Evolutionary conservation across 495 filamentous ascomycete species (phyloP).

Genomic region (Parathielavia appendiculata): DNA sequence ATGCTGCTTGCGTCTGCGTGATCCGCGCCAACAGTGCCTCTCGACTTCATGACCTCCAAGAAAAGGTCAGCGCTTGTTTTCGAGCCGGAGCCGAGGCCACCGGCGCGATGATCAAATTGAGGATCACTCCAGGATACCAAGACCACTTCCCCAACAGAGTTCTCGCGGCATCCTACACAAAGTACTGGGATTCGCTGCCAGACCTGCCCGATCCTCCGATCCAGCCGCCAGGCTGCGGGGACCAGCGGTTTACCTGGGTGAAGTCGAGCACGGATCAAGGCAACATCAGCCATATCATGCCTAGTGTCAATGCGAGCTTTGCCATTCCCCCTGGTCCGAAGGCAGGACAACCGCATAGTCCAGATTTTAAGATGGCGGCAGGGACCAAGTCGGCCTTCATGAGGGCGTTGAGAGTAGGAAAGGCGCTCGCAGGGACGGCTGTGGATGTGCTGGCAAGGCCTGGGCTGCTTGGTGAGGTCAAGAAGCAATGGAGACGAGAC

Average conservation of each 20-base stretch:
- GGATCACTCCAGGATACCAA: constrained; percentile 45
- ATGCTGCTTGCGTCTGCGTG: constrained; percentile 50
- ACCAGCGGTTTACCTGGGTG: constrained; percentile 2
- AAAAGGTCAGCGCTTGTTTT: constrained; percentile 54
- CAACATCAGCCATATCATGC: constrained; percentile 56
- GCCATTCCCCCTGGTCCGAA: constrained; percentile 43
- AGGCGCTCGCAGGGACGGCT: constrained; percentile 50
- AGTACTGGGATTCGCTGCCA: constrained; percentile 47
- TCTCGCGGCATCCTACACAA: constrained; percentile 48
- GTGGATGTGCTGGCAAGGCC: constrained; percentile 49
- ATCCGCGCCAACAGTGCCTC: constrained; percentile 45
- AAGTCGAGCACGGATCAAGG: constrained; percentile 55
- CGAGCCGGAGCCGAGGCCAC: constrained; percentile 57
- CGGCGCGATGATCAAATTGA: constrained; percentile 50
- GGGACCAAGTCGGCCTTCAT: constrained; percentile 51
- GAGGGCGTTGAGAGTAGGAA: constrained; percentile 50
- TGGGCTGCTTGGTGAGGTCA: constrained; percentile 40
- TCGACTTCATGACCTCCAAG: constrained; percentile 44
- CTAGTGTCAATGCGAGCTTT: constrained; percentile 57
- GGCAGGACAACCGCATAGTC: constrained; percentile 53
- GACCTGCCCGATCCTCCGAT: constrained; percentile 29
- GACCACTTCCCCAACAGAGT: constrained; percentile 58
- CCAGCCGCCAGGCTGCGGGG: background rate
- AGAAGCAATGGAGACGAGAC: constrained; percentile 28
- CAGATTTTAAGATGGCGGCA: constrained; percentile 53